phyloP scores from a whole-genome alignment of 2,329 filamentous ascomycete genomes.

The Pochonia chlamydosporia region DNA sequence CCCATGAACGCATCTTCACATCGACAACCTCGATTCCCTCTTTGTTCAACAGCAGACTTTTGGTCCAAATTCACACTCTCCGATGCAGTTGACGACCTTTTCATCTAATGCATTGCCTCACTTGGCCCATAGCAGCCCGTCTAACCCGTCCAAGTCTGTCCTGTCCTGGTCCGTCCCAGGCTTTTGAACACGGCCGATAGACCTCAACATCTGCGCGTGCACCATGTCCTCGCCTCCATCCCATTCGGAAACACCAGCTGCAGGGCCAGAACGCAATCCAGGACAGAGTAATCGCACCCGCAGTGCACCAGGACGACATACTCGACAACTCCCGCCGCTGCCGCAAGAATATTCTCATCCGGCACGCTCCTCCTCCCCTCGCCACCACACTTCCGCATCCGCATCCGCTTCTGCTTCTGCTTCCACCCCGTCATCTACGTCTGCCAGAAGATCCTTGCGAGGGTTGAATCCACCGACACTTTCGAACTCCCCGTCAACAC shows the following conservation, averaged over 20 bases:
- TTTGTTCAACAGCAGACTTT: too few relatives aligned
- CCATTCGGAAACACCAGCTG: background rate
- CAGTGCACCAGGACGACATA: background rate
- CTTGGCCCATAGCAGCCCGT: too few relatives aligned
- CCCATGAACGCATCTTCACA: too few relatives aligned
- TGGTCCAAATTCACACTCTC: too few relatives aligned
- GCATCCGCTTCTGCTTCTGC: slow-evolving; percentile 1
- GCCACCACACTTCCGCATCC: slow-evolving; percentile 6
- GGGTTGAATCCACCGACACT: background rate
- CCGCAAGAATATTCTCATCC: slow-evolving; percentile 9
- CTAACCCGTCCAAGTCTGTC: too few relatives aligned
- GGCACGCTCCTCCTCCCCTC: slow-evolving; percentile 12
- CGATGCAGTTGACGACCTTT: too few relatives aligned
- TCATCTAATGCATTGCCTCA: too few relatives aligned
- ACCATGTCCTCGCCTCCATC: background rate
- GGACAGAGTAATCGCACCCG: background rate
- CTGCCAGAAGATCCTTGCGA: background rate
- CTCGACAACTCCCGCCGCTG: slow-evolving; percentile 6
- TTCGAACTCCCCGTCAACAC: slow-evolving; percentile 1
- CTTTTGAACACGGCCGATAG: too few relatives aligned
- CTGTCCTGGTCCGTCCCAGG: too few relatives aligned
- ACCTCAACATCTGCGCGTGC: background rate
- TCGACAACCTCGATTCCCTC: too few relatives aligned
- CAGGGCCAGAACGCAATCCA: background rate
- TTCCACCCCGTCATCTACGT: background rate